A percentile compares a stretch with the other conserved stretches of the same genome.
Conservation (phyloP, 352 stramenopile genomes). For the Globisporangium middletonii region DNA sequence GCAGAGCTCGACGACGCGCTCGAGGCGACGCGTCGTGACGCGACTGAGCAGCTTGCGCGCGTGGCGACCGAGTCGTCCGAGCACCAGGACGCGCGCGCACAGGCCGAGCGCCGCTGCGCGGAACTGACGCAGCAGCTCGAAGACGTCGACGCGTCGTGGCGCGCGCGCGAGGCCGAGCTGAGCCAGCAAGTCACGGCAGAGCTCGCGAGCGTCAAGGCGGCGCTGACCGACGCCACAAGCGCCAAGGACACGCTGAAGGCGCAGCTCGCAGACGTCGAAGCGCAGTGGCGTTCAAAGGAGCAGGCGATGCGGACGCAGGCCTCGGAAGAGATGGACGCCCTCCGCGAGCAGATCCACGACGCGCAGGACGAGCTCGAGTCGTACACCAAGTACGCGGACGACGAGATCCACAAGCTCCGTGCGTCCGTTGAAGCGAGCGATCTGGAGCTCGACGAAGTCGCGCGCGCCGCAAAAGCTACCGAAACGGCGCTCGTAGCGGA, state of each 20-base stretch:
- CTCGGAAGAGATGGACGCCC: slow-evolving; percentile 25
- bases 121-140: slow-evolving; percentile 12
- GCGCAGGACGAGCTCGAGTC: slow-evolving; percentile 43
- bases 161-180: slow-evolving; percentile 5
- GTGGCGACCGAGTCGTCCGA: slow-evolving; percentile 3
- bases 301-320: slow-evolving; percentile 25
- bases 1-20: slow-evolving; percentile 22
- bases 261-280: slow-evolving; percentile 20
- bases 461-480: neutral
- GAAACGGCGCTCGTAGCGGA: slow-evolving; percentile 26
- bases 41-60: slow-evolving; percentile 1
- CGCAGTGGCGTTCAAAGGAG: slow-evolving; percentile 30
- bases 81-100: neutral
- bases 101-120: neutral
- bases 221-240: slow-evolving; percentile 14
- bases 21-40: slow-evolving; percentile 4
- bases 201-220: slow-evolving; percentile 12
- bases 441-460: slow-evolving; percentile 20
- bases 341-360: slow-evolving; percentile 38
- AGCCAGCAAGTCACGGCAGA: slow-evolving; percentile 16
- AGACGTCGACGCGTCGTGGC: slow-evolving; percentile 10
- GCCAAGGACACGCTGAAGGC: slow-evolving; percentile 27
- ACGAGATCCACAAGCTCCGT: slow-evolving; percentile 44
- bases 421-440: slow-evolving; percentile 31
- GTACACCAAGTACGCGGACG: slow-evolving; percentile 44